Evolutionary conservation across 2,329 filamentous ascomycete species (phyloP).

Genomic region (Sporothrix brunneoviolacea): DNA sequence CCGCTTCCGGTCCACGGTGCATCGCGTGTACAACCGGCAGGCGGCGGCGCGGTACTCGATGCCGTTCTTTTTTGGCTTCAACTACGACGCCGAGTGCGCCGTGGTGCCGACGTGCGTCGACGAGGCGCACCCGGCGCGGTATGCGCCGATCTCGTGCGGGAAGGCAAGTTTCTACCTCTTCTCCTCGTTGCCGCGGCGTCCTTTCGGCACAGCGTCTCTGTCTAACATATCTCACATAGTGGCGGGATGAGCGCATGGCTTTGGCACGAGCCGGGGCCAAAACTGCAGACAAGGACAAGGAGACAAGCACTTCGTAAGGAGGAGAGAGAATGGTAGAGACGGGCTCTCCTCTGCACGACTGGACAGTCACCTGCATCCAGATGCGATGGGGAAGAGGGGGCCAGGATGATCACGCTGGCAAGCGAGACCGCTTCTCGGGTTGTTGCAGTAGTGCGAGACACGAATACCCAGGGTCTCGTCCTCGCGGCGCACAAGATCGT

Average conservation of each 20-base stretch:
- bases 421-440: no score
- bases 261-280: conserved; percentile 8
- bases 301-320: not conserved
- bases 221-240: conserved; percentile 7
- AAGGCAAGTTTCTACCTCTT: conserved; percentile 10
- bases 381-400: no score
- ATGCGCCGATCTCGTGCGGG: conserved; percentile 38
- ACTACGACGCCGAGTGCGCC: conserved; percentile 36
- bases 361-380: no score
- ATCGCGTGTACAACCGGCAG: conserved; percentile 18
- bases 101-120: conserved; percentile 36
- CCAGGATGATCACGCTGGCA: no score
- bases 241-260: conserved; percentile 18
- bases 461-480: no score
- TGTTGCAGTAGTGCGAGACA: no score
- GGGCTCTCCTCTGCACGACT: no score
- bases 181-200: not conserved
- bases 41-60: conserved; percentile 16
- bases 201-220: no score
- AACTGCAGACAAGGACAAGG: not conserved
- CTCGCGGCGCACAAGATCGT: no score
- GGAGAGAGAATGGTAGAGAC: no score
- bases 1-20: conserved; percentile 19
- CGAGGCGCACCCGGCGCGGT: conserved; percentile 33
- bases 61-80: conserved; percentile 32